A percentile compares a stretch with the other conserved stretches of the same genome.
These are phyloP conservation scores for Rhizophora mangle DNA, from an alignment of 345 rosid species.

Conservation along the genomic window DNA sequence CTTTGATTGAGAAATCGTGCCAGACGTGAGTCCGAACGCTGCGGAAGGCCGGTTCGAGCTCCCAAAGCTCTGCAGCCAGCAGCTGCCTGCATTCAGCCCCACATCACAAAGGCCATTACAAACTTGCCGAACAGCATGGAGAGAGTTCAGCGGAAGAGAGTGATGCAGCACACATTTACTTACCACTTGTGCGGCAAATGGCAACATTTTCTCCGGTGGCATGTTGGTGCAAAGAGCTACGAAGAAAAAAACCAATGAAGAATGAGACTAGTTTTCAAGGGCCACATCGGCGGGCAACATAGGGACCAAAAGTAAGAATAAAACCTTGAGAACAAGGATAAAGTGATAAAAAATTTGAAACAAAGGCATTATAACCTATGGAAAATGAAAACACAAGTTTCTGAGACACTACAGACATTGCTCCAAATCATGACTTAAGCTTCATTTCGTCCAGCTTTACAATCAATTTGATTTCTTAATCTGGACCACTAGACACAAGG, in stretches of 20 bases:
- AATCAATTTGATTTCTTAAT: too few species aligned
- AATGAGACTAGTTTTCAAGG: background rate
- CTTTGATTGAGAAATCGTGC: constrained; percentile 31
- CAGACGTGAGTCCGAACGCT: constrained; percentile 48
- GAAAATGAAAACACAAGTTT: too few species aligned
- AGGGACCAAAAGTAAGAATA: background rate
- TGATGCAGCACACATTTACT: constrained; percentile 8
- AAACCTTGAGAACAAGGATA: background rate
- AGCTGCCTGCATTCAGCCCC: constrained; percentile 63
- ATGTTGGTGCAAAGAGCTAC: constrained; percentile 59
- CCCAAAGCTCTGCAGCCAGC: constrained; percentile 71
- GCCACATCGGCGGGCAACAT: background rate
- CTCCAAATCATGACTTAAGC: too few species aligned
- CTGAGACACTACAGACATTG: too few species aligned
- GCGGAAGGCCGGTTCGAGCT: constrained; percentile 77
- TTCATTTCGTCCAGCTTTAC: too few species aligned
- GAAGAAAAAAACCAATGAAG: constrained; percentile 16
- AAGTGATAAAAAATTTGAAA: background rate
- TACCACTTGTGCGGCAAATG: constrained; percentile 89
- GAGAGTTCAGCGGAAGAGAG: background rate
- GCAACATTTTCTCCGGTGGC: constrained; percentile 75
- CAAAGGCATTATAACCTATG: too few species aligned
- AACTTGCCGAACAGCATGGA: background rate
- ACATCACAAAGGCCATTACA: background rate
- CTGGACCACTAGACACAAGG: too few species aligned